Conservation (phyloP, 352 stramenopile genomes). For the Globisporangium alternatum region DNA sequence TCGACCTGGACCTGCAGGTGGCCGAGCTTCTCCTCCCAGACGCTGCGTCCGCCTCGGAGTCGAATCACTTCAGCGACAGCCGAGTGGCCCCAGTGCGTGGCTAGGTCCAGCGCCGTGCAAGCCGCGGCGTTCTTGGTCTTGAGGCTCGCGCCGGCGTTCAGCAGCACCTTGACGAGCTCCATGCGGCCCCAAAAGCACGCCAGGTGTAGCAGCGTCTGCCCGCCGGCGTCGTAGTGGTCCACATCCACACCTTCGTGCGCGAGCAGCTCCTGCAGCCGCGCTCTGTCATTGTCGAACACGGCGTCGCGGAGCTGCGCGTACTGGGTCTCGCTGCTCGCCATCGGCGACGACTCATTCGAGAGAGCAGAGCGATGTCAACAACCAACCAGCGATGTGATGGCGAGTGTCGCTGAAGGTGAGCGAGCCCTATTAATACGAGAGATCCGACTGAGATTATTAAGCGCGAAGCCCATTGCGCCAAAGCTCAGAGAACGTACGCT, state of each 20-base stretch:
- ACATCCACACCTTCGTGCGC: conserved; percentile 38
- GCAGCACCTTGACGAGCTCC: conserved; percentile 55
- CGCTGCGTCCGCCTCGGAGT: conserved; percentile 52
- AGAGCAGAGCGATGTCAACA: not conserved
- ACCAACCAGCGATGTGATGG: not conserved
- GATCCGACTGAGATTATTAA: not conserved
- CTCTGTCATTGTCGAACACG: conserved; percentile 66
- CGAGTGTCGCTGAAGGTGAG: not conserved
- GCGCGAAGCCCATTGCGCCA: not conserved
- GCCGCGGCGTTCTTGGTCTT: conserved; percentile 72
- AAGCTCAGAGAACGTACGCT: not conserved
- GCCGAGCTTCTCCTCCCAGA: conserved; percentile 77
- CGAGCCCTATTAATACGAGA: not conserved
- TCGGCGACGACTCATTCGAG: not conserved
- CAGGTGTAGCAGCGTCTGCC: conserved; percentile 71
- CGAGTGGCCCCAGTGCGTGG: conserved; percentile 74
- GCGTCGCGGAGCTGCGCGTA: conserved; percentile 71
- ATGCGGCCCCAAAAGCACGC: conserved; percentile 75
- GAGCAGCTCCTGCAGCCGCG: conserved; percentile 45
- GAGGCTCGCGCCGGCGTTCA: conserved; percentile 54
- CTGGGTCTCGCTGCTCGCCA: conserved; percentile 30
- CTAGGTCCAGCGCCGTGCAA: conserved; percentile 66
- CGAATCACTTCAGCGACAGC: conserved; percentile 66
- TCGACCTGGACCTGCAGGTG: conserved; percentile 62
- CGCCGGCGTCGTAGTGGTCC: conserved; percentile 69